Conservation (phyloP, 163 green algal species). For the Scenedesmus sp. region DNA sequence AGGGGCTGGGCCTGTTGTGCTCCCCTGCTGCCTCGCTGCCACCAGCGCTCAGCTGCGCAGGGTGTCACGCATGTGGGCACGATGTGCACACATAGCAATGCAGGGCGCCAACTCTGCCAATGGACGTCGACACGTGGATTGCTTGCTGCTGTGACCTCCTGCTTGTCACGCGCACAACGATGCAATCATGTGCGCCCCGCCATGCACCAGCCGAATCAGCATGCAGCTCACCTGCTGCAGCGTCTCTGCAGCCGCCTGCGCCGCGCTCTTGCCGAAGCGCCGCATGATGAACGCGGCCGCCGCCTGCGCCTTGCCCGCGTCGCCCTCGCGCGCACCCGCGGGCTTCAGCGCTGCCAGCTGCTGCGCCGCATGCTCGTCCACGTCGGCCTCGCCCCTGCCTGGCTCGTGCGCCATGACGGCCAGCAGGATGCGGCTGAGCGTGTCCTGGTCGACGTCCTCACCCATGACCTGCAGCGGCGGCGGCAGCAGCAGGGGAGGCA, state of each 20-base stretch:
- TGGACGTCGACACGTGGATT: too few relatives aligned
- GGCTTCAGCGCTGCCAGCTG: background rate
- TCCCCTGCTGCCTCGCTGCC: conserved; percentile 67
- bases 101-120: too few relatives aligned
- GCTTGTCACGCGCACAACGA: too few relatives aligned
- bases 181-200: too few relatives aligned
- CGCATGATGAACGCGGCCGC: conserved; percentile 73
- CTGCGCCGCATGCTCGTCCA: background rate
- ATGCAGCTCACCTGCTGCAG: conserved; percentile 33
- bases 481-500: background rate
- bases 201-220: background rate
- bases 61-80: background rate
- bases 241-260: conserved; percentile 31
- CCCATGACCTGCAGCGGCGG: conserved; percentile 62
- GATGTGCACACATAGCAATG: background rate
- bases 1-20: conserved; percentile 72
- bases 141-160: too few relatives aligned
- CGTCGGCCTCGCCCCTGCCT: conserved; percentile 47
- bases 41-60: conserved; percentile 20
- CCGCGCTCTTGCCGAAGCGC: conserved; percentile 65
- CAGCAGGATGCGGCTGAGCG: conserved; percentile 73
- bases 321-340: background rate
- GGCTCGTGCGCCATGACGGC: conserved; percentile 59
- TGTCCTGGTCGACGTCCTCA: conserved; percentile 78
- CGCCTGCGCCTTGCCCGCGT: conserved; percentile 56